Base-by-base conservation (phyloP, 805 yeast species). In the Metschnikowia gelsemii region DNA sequence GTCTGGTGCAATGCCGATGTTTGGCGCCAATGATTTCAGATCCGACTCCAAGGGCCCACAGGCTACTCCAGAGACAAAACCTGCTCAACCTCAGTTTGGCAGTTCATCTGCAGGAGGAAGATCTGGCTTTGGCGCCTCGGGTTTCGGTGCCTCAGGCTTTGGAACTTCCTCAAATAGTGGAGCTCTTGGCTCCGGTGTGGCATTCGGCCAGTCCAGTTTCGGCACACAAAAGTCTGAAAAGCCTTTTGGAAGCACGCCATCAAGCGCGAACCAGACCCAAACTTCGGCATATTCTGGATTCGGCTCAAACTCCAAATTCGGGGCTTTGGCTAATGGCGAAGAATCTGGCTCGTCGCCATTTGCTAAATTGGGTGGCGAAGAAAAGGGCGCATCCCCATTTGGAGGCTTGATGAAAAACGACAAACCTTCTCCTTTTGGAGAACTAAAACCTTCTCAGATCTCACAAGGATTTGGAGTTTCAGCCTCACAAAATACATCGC, bases 21-120 rank as follows among this genome's bases (percentile, higher is more conserved):
- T 41, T 13, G 45, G 37, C 21, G 31, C 45, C 7, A 21, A 16
- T 18, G 45, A 36, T 13, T 41, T 41, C 34, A 28, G 34, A 25
- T 6, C 31, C n/a, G n/a, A n/a, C n/a, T n/a, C n/a, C n/a, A n/a
- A n/a, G 12, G 26, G 35, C 13, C 3, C 16, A 11, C 28, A 17
- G 36, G 29, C 8, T 2, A 9, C 16, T n/a, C n/a, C 43, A 18
- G 25, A 37, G 5, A 5, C 38, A 7, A 34, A 35, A 16, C 12
- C 24, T 14, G 33, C 32, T 14, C 35, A 36, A 17, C 34, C 49
- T 22, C 42, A 40, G 4, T 49, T 35, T 37, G 51, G 52, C 11
- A 27, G 32, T 21, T 14, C 42, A 6, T 22, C 40, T 21, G 33
- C 21, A 4, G 35, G 35, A 20, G 44, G 44, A 6, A 31, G 16